Conservation (phyloP, 257 asterid species). For the Eustoma russellianum region DNA sequence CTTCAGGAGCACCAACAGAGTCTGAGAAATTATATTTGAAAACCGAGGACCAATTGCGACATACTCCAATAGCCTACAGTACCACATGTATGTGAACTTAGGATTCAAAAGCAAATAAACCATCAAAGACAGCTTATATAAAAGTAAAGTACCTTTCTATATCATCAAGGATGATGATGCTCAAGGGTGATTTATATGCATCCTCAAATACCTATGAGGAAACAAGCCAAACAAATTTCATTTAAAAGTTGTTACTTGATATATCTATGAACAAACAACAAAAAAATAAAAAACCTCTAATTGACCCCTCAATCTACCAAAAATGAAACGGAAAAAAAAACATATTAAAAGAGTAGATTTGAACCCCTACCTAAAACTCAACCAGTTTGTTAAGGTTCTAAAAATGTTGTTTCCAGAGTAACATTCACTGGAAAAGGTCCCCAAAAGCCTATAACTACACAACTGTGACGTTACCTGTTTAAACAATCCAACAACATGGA, state of each 20-base stretch:
- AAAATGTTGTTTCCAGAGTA: no score
- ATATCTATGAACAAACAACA: no score
- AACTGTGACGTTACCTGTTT: no score
- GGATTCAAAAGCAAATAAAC: neutral
- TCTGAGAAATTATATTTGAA: slow-evolving; percentile 87
- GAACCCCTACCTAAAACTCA: no score
- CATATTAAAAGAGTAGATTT: no score
- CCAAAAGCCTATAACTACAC: no score
- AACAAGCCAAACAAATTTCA: neutral
- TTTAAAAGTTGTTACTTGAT: neutral
- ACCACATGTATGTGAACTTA: slow-evolving; percentile 13
- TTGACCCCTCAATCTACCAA: no score
- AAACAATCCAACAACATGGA: no score
- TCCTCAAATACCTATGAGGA: slow-evolving; percentile 77
- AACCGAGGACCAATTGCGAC: slow-evolving; percentile 94
- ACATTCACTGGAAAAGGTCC: no score
- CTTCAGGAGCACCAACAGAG: slow-evolving; percentile 84
- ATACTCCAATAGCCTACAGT: slow-evolving; percentile 75
- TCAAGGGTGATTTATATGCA: slow-evolving; percentile 92
- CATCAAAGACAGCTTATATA: slow-evolving; percentile 6
- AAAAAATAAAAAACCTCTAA: no score
- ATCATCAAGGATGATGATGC: slow-evolving; percentile 83
- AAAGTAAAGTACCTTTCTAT: slow-evolving; percentile 69
- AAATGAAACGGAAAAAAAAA: no score
- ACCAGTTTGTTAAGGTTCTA: no score